Percentiles rank a stretch among this genome's conserved stretches.
Evolutionary conservation across 108 stramenopile species (phyloP).

Genomic region (Stephanodiscus triporus): DNA sequence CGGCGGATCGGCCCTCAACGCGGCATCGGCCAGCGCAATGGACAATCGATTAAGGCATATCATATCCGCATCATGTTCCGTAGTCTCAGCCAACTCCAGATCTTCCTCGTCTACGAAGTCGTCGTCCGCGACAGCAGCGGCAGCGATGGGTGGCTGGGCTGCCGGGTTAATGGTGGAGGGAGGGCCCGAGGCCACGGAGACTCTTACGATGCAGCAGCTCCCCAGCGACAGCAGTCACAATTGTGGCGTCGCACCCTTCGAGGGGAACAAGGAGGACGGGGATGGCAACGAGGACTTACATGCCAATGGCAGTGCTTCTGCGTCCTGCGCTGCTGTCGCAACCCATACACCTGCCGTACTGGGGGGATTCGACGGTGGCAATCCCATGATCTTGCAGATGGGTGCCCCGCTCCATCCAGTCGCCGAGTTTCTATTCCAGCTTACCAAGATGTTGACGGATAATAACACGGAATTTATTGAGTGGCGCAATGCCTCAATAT

Average conservation of each 20-base stretch:
- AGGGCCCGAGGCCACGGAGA: not conserved
- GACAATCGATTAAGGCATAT: not conserved
- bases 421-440: conserved; percentile 88
- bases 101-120: not conserved
- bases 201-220: conserved; percentile 7
- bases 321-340: not conserved
- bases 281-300: not conserved
- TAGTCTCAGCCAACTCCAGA: not conserved
- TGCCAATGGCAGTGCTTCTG: not conserved
- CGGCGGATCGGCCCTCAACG: not conserved
- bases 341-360: not conserved
- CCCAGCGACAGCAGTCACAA: conserved; percentile 9
- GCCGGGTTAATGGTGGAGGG: not conserved
- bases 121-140: not conserved
- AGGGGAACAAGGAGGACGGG: conserved; percentile 15
- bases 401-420: conserved; percentile 48
- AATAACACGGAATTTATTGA: conserved; percentile 85
- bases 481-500: conserved; percentile 70
- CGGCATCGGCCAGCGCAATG: not conserved
- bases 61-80: conserved; percentile 1
- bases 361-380: not conserved
- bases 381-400: conserved; percentile 31
- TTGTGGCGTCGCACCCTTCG: not conserved
- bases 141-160: not conserved
- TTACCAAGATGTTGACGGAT: conserved; percentile 91